Evolutionary conservation across 2,329 filamentous ascomycete species (phyloP), one percentile per base, ranked within the genome.

Genomic region (Chaetomiaceae sp.): DNA sequence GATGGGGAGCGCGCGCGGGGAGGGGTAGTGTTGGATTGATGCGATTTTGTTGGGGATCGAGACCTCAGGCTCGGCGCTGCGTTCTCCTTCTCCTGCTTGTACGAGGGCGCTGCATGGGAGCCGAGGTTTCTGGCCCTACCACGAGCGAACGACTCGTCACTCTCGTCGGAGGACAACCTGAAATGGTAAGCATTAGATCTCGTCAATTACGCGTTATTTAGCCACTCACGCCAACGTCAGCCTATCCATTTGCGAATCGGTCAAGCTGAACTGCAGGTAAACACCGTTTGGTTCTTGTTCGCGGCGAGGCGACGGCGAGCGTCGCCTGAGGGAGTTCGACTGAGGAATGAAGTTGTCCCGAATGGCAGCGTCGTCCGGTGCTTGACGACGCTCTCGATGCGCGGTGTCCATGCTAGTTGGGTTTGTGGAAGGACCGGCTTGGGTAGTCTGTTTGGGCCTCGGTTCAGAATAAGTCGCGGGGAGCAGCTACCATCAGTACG

Each of bases 191-290:
- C 6, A 24, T 14, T 2, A 8, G 61, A 30, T 60, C 51, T 22
- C 12, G 6, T 22, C 12, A 6, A 6, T 3, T 36, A 14, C 6
- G 6, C 3, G 29, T 14, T 26, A 17, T 27, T 27, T 26, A 9
- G 38, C 15, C 24, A 42, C 69, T 50, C 63, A 74, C 73, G 65
- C 69, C 38, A 70, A 64, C 3, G 72, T 68, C 35, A 75, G 61
- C 48, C 64, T 70, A 46, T 74, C 68, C 63, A 75, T 68, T 49
- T 75, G 70, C 0, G 64, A 67, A 37, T 74, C 69, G 4, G 71
- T 75, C 45, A 75, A 52, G 50, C 72, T 73, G 54, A 75, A 64
- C 19, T 71, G 69, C 24, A 75, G 66, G 32, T 71, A 67, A 17
- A 75, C 60, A 2, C 67, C 55, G n/a, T n/a, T n/a, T n/a, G n/a